phyloP scores from a whole-genome alignment of 192 early-diverging fungal genomes.

The Coemansia sp. region DNA sequence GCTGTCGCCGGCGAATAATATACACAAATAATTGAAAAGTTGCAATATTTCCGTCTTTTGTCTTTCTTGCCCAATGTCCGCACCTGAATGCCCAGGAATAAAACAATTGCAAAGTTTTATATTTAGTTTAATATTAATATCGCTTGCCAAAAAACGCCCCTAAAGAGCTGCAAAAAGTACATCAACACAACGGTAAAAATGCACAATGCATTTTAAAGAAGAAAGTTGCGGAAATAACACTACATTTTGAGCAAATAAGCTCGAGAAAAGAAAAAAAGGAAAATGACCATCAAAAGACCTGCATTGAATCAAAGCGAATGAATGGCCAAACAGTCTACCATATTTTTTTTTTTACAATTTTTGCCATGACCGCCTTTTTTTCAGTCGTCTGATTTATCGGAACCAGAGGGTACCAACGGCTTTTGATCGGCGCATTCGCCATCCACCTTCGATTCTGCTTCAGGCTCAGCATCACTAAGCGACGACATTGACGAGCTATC shows the following conservation, averaged over 20 bases:
- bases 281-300: not conserved
- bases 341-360: not conserved
- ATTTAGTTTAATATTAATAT: not conserved
- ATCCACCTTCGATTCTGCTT: not conserved
- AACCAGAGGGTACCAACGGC: not conserved
- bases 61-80: not conserved
- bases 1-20: not conserved
- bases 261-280: not conserved
- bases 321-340: not conserved
- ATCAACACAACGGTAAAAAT: not conserved
- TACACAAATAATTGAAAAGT: not conserved
- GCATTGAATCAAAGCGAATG: too few relatives aligned
- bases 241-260: not conserved
- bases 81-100: too few relatives aligned
- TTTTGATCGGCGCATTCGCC: not conserved
- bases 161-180: not conserved
- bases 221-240: not conserved
- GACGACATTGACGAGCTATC: conserved; percentile 40
- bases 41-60: not conserved
- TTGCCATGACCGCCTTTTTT: not conserved
- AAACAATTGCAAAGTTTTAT: not conserved
- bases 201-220: too few relatives aligned
- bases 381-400: not conserved
- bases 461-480: conserved; percentile 41
- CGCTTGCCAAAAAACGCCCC: not conserved